A percentile compares a stretch with the other conserved stretches of the same genome.
Conservation (phyloP, 73 alveolate genomes). For the Tetrahymena thermophila region DNA sequence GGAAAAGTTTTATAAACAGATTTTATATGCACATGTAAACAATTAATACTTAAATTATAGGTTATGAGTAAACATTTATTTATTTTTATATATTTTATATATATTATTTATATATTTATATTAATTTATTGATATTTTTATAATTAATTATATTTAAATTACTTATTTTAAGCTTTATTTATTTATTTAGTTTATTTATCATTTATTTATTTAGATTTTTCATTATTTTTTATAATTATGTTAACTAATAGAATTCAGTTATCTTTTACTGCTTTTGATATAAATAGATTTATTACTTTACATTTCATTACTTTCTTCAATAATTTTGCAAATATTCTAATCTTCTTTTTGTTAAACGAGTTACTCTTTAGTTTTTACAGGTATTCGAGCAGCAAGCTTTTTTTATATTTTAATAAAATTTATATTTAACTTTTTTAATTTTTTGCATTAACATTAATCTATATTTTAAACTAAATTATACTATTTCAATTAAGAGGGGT, state of each 20-base stretch:
- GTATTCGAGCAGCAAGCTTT: neutral
- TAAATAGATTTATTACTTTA: too few relatives aligned
- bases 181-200: too few relatives aligned
- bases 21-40: neutral
- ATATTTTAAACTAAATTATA: too few relatives aligned
- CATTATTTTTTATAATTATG: neutral
- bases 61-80: too few relatives aligned
- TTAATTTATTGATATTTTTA: too few relatives aligned
- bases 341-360: neutral
- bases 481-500: too few relatives aligned
- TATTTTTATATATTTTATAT: too few relatives aligned
- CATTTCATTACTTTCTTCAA: neutral
- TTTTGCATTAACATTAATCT: too few relatives aligned
- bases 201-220: too few relatives aligned
- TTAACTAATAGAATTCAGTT: neutral
- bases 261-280: neutral
- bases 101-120: too few relatives aligned
- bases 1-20: neutral
- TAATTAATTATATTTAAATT: too few relatives aligned
- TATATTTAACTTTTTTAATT: neutral
- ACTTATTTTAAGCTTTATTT: neutral
- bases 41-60: neutral
- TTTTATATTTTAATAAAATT: neutral
- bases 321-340: neutral
- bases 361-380: neutral